Base-by-base conservation (phyloP, 2,329 filamentous ascomycete genomes). In the Botrytis medusae region DNA sequence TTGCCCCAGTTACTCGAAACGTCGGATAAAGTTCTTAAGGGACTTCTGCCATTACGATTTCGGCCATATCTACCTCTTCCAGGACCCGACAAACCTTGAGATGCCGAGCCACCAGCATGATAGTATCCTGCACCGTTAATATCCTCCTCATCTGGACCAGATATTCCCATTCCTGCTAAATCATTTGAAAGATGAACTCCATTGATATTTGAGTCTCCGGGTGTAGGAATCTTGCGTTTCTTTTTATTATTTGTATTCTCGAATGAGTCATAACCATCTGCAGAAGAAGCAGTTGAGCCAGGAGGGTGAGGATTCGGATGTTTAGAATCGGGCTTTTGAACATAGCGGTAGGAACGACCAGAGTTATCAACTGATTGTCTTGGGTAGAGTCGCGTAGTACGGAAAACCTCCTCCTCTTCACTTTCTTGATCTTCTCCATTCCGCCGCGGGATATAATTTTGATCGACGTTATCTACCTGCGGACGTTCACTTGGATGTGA, bases 181-280 rank as follows among this genome's bases (percentile, higher is more conserved):
- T 92, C 90, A 42, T 88, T 86, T 25, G 89, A 89, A 69, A 92
- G 82, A 74, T 80, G 79, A 63, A 77, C 76, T n/a, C 80, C 79
- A 71, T 81, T 81, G 46, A 80, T 77, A 5, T 82, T 88, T 22
- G 90, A 86, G 78, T 93, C 92, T 29, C 93, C 92, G 16, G 93
- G 94, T 0, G 94, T 94, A 0, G 96, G 96, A 54, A 99, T 98
- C 84, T 99, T 99, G 77, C 96, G 89, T 83, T 99, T 98, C 86
- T 98, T 99, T 84, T 99, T 99, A 82, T 99, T 99, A 82, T 97
- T 98, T 51, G 94, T 97, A 79, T 98, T 98, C 83, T 99, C 96
- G 79, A 98, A 97, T 10, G 94, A 96, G 82, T 99, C 96, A 82
- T 98, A 98, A 22, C 95, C 94, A 81, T 98, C 95, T 18, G 89